Evolutionary conservation across 2,329 filamentous ascomycete genomes (phyloP).

Genomic region (Scytalidium sp.): DNA sequence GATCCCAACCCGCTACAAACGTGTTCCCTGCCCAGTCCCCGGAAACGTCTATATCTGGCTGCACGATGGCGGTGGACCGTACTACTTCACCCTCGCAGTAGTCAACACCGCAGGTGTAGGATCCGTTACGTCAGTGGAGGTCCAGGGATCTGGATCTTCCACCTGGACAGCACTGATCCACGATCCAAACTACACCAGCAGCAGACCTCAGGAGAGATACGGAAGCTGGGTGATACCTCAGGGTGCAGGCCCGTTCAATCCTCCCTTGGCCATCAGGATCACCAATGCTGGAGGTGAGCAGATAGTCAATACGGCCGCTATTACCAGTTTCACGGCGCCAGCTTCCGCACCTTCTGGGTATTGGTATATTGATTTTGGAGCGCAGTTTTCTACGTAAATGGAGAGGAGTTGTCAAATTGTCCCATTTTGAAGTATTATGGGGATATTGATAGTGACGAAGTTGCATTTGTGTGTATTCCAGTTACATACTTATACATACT

Average conservation of each 20-base stretch:
- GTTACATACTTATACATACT: no score
- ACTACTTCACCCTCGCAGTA: conserved; percentile 9
- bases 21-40: conserved; percentile 6
- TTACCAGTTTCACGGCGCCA: conserved; percentile 7
- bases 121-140: conserved; percentile 7
- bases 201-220: conserved; percentile 11
- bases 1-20: conserved; percentile 11
- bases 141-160: conserved; percentile 2
- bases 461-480: no score
- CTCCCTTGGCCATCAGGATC: conserved; percentile 7
- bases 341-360: conserved; percentile 3
- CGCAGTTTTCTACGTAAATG: conserved; percentile 6
- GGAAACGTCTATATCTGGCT: conserved; percentile 12
- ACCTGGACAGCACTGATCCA: conserved; percentile 8
- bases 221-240: conserved; percentile 9
- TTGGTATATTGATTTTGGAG: conserved; percentile 11
- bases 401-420: no score
- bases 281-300: conserved; percentile 10
- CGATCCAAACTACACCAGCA: conserved; percentile 8
- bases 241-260: conserved; percentile 6
- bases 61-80: conserved; percentile 9
- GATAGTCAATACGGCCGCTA: conserved; percentile 8
- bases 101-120: conserved; percentile 9
- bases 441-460: no score
- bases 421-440: no score